Evolutionary conservation across 257 asterid genomes (phyloP), one percentile per base, ranked within the genome.

Genomic region (Ophiorrhiza pumila): DNA sequence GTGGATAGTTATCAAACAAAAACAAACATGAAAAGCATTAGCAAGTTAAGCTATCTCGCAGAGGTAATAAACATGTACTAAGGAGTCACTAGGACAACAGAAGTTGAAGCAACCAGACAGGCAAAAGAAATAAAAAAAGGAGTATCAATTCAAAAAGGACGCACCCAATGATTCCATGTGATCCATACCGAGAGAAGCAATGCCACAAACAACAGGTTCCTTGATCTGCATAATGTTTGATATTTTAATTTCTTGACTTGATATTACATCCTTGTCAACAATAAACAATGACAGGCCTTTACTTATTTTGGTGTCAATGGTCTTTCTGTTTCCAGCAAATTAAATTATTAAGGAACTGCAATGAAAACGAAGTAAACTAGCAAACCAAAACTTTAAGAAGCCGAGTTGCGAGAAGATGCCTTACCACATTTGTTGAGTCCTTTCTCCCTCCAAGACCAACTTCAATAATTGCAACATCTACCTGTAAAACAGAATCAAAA

Each of bases 401-500:
- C 71, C 22, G 64, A 69, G 74, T 46, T 27, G 35, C 8, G 25
- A 73, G 75, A 65, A 53, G 75, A 71, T 68, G 72, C 63, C 65
- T 80, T 87, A 93, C 98, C 97, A 93, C 96, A 77, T 93, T 93
- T 7, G 98, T 94, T 7, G 98, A 92, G 85, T 94, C 98, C 60
- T 73, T 74, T 58, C 79, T 82, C 82, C 97, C 98, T 59, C 98
- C 98, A 76, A 94, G 93, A 75, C 98, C 98, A 88, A 91, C 97
- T 86, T 94, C 96, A 74, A 91, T 81, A 72, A 94, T 83, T 74
- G 97, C 93, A 75, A 94, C 96, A 82, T 94, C 98, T 25, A 94
- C 96, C 98, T 94, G 87, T 72, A 59, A 74, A 63, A 78, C 39
- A 84, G 65, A 65, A 69, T 49, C 68, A 55, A 29, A 57, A 31